Evolutionary conservation across 768 basidiomycete species (phyloP).

Genomic region (Xerocomellus amylosporus): DNA sequence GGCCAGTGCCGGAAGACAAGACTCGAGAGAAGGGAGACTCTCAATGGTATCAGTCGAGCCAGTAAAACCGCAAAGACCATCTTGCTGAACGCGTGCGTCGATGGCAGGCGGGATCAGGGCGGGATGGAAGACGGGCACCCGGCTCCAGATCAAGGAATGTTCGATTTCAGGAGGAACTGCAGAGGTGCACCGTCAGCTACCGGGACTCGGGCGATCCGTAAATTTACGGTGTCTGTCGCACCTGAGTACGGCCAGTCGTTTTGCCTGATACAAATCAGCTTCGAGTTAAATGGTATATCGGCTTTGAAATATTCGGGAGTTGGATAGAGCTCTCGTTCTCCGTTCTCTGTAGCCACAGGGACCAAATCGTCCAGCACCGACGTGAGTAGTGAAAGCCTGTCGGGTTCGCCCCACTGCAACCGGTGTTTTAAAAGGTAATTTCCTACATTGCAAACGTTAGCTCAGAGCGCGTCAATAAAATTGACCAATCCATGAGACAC

Average conservation of each 20-base stretch:
- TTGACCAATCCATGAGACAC: slow-evolving; percentile 16
- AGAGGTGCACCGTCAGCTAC: not conserved
- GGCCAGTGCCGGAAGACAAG: slow-evolving; percentile 57
- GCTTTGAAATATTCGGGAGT: slow-evolving; percentile 62
- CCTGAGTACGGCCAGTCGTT: slow-evolving; percentile 92
- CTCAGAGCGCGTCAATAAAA: not conserved
- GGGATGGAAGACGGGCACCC: slow-evolving; percentile 66
- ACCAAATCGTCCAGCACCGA: slow-evolving; percentile 46
- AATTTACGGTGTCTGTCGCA: slow-evolving; percentile 26
- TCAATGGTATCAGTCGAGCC: slow-evolving; percentile 54
- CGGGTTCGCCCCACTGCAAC: slow-evolving; percentile 73
- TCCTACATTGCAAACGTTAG: slow-evolving; percentile 38
- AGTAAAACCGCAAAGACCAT: slow-evolving; percentile 84
- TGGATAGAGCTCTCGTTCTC: not conserved
- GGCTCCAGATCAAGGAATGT: slow-evolving; percentile 76
- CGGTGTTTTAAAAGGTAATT: slow-evolving; percentile 68
- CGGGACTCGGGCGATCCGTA: not conserved
- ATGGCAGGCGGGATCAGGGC: slow-evolving; percentile 51
- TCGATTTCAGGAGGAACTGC: slow-evolving; percentile 69
- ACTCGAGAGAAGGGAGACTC: slow-evolving; percentile 55
- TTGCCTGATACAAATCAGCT: slow-evolving; percentile 65
- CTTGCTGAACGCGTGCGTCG: slow-evolving; percentile 58
- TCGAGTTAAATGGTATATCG: slow-evolving; percentile 46
- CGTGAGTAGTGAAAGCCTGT: slow-evolving; percentile 57
- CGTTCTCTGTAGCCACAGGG: slow-evolving; percentile 16